Evolutionary conservation across 148 eudicot genomes (phyloP).

Genomic region (Cornus florida): DNA sequence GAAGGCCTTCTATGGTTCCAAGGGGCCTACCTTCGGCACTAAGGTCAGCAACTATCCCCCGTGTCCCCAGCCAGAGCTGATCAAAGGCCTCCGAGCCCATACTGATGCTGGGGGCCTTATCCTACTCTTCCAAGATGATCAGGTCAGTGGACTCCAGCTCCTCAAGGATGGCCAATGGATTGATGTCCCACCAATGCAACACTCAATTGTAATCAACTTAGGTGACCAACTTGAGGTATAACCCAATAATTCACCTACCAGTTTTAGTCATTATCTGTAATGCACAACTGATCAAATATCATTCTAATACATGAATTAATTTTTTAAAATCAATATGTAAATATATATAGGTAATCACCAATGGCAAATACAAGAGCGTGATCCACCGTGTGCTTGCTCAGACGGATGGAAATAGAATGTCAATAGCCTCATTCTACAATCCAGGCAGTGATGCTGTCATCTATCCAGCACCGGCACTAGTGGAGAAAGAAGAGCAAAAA

Average conservation of each 20-base stretch:
- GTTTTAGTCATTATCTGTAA: too few relatives aligned
- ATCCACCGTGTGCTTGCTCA: slow-evolving; percentile 88
- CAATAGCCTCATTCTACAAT: slow-evolving; percentile 96
- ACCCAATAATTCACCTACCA: not conserved
- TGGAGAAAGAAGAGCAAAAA: slow-evolving; percentile 41
- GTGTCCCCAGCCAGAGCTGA: slow-evolving; percentile 79
- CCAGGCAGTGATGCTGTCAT: slow-evolving; percentile 91
- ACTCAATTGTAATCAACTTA: slow-evolving; percentile 85
- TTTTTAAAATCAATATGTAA: too few relatives aligned
- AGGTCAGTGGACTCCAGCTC: slow-evolving; percentile 84
- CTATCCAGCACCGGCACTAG: slow-evolving; percentile 70
- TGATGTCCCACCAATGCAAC: slow-evolving; percentile 87
- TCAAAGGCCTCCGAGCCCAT: slow-evolving; percentile 93
- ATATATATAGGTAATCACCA: slow-evolving; percentile 62
- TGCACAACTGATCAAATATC: too few relatives aligned
- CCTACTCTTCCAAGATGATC: slow-evolving; percentile 83
- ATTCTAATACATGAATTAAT: too few relatives aligned
- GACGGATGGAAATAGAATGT: slow-evolving; percentile 78
- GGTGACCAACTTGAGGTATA: slow-evolving; percentile 94
- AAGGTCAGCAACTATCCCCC: slow-evolving; percentile 96
- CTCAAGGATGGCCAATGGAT: slow-evolving; percentile 86
- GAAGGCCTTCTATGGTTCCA: slow-evolving; percentile 68
- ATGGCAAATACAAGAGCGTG: slow-evolving; percentile 95
- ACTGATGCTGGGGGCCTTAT: slow-evolving; percentile 95
- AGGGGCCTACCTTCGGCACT: slow-evolving; percentile 89